Conservation (phyloP, 2,329 filamentous ascomycete species). For the Fusarium abutilonis region DNA sequence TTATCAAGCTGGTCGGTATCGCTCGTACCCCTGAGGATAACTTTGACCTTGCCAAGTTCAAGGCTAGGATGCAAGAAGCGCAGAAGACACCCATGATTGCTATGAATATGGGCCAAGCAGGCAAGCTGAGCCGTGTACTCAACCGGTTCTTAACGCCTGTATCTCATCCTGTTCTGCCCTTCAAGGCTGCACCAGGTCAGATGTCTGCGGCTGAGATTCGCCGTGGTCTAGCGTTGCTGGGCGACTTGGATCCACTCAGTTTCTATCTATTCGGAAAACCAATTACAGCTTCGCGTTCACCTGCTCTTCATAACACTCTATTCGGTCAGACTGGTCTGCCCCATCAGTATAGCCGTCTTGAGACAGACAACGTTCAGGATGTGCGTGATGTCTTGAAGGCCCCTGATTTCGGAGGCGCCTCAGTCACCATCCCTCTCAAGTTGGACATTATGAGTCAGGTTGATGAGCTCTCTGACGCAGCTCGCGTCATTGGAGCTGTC, state of each 20-base stretch:
- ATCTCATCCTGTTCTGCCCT: slow-evolving; percentile 86
- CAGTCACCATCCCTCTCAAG: slow-evolving; percentile 95
- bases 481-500: slow-evolving; percentile 85
- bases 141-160: slow-evolving; percentile 96
- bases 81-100: slow-evolving; percentile 88
- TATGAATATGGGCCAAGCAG: slow-evolving; percentile 91
- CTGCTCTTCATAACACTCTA: slow-evolving; percentile 87
- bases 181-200: slow-evolving; percentile 93
- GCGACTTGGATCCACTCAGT: slow-evolving; percentile 76
- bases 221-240: slow-evolving; percentile 78
- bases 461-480: slow-evolving; percentile 82
- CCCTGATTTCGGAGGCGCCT: slow-evolving; percentile 87
- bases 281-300: slow-evolving; percentile 83
- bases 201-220: slow-evolving; percentile 91
- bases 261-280: slow-evolving; percentile 93
- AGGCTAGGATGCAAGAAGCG: slow-evolving; percentile 74
- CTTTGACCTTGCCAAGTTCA: slow-evolving; percentile 84
- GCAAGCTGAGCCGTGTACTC: slow-evolving; percentile 88
- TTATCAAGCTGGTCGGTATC: slow-evolving; percentile 92
- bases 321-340: slow-evolving; percentile 82
- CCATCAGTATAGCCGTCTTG: slow-evolving; percentile 79
- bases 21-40: slow-evolving; percentile 85
- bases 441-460: slow-evolving; percentile 84
- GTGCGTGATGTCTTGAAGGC: slow-evolving; percentile 73
- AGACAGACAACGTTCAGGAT: slow-evolving; percentile 73